Base-by-base conservation (phyloP, 208 protist genomes). In the Wallacemonas rigidus region DNA sequence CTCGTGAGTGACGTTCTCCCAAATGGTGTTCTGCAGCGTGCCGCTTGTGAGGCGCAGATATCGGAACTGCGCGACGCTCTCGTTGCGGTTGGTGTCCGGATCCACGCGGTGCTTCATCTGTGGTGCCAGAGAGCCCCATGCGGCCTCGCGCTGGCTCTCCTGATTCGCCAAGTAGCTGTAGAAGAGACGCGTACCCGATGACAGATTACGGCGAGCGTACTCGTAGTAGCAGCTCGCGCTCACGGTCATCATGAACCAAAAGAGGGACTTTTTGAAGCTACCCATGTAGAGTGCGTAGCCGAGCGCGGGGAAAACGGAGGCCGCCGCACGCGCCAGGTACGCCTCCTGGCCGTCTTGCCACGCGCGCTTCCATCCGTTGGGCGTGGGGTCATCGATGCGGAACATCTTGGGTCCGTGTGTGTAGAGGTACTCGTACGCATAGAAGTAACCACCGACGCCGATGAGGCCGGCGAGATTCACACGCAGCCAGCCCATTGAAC, bases 341-440 rank as follows among this genome's bases (percentile, higher is more conserved):
- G 75, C 80, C 26, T 67, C 57, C 80, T 95, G 91, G 12, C 79
- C 87, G 12, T 93, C 91, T 38, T 92, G 74, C 88, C 88, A 95
- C 64, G 91, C 86, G 12, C 81, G 77, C 71, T 86, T 83, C 85
- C 86, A 95, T 3, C 79, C 88, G 69, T 90, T 92, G 0, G 80
- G 88, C 0, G 74, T 79, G 9, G 91, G 88, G 54, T 95, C 88
- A 38, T 76, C 74, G 44, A 95, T 95, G 56, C 80, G 81, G 55
- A 95, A 92, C 3, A 69, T 56, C 74, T 68, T 71, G 14, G 91
- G 91, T 48, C 85, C 91, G 72, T 93, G 77, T 17, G 91, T 95
- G 77, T 95, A 95, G 53, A 95, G 83, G 69, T 87, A 95, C 80
- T 95, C 91, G 77, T 93, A 95, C n/a, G 81, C 61, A 75, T 92